Evolutionary conservation across 2,329 filamentous ascomycete genomes (phyloP), one percentile per base, ranked within the genome.

Genomic region (Fusarium succisae): DNA sequence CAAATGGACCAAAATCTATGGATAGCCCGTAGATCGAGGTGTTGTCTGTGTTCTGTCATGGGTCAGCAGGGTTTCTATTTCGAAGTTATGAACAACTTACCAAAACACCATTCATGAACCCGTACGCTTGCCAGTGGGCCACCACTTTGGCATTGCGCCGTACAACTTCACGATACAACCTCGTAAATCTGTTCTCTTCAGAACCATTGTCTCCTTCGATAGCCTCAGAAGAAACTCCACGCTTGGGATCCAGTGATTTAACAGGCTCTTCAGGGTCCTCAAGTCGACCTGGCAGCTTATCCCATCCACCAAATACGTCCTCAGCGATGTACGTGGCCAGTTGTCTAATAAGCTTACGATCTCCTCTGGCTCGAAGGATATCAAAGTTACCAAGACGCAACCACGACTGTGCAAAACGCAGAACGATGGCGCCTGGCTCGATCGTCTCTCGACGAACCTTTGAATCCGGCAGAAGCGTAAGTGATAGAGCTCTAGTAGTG

Each of bases 81-180:
- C n/a, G 8, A 8, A 24, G 17, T 5, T 38, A 12, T 17, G 17
- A 37, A 9, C 39, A 17, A 73, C 80, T 72, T 74, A 84, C 83
- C 66, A 99, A 86, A 8, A 99, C 96, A 51, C 96, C 96, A 79
- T 99, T 99, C 88, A 97, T 98, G 84, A 99, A 99, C n/a, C 94
- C 96, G 79, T 98, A 98, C 1, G 94, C 95, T 84, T 99, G 97
- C 96, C 96, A 98, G 75, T 92, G 90, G 17, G 96, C 96, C 5
- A 98, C 95, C 0, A 93, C 97, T 66, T 88, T 87, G 3, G 96
- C 96, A 80, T 98, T 99, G 38, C 94, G 90, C 47, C 94, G 91
- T 8, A 91, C 91, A 63, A 99, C 91, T 79, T 97, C 95, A 41
- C 96, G 91, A 82, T 97, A 99, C 2, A 99, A 85, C 22, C 95